phyloP scores from a whole-genome alignment of 2,329 filamentous ascomycete genomes.

The Fusarium nanum region DNA sequence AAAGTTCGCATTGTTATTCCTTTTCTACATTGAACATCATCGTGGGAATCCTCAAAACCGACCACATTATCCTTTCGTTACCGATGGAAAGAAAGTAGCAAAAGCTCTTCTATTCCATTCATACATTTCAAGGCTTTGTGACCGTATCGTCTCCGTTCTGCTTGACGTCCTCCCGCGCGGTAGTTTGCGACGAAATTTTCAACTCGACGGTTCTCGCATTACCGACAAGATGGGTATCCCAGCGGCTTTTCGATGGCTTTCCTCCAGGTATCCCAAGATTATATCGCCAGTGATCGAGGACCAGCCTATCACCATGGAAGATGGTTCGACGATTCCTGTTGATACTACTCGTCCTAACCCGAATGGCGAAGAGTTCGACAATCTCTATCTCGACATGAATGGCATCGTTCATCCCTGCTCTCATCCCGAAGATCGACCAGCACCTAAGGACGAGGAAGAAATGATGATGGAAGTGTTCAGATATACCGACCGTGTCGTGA shows the following conservation, averaged over 20 bases:
- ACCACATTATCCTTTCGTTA: not conserved
- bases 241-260: conserved; percentile 95
- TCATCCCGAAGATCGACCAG: conserved; percentile 91
- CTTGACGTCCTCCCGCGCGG: conserved; percentile 8
- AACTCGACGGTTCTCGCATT: not conserved
- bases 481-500: conserved; percentile 98
- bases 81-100: conserved; percentile 17
- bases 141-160: conserved; percentile 1
- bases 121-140: conserved; percentile 1
- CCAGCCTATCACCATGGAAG: conserved; percentile 78
- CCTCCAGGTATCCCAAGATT: conserved; percentile 97
- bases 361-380: conserved; percentile 98
- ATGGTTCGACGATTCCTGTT: conserved; percentile 86
- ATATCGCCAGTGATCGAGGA: conserved; percentile 93
- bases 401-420: conserved; percentile 99
- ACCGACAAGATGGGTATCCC: conserved; percentile 85
- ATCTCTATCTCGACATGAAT: conserved; percentile 99
- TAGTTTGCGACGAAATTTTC: conserved; percentile 9
- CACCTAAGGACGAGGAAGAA: conserved; percentile 94
- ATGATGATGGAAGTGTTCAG: conserved; percentile 99
- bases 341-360: conserved; percentile 89
- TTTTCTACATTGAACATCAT: conserved; percentile 3
- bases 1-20: conserved; percentile 15
- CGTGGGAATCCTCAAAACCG: not conserved
- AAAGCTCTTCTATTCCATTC: not conserved